phyloP scores from a whole-genome alignment of 179 eudicot species.

The Spinacia oleracea region DNA sequence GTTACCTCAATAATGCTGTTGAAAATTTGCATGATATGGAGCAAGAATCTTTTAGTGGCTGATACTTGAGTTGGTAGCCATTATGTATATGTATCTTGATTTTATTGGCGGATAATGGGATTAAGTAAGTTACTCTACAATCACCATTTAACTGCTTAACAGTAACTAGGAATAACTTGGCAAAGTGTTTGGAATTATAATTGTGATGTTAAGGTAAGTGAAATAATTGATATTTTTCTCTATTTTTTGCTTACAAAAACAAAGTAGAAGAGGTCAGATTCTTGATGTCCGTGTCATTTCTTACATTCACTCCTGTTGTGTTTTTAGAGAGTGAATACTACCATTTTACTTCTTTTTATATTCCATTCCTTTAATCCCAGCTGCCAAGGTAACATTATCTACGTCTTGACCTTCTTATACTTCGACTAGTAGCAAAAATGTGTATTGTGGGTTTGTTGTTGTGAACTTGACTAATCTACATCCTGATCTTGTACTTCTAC shows the following conservation, averaged over 20 bases:
- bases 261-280: background rate
- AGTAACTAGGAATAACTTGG: background rate
- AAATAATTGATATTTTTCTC: background rate
- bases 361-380: background rate
- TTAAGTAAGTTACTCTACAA: background rate
- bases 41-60: background rate
- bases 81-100: background rate
- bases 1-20: background rate
- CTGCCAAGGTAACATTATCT: background rate
- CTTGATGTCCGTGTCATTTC: background rate
- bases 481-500: background rate
- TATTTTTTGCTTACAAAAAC: background rate
- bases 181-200: background rate
- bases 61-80: background rate
- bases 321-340: background rate
- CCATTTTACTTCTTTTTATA: background rate
- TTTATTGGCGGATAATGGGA: background rate
- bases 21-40: background rate
- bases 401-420: slow-evolving; percentile 3
- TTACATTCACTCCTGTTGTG: background rate
- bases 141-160: background rate
- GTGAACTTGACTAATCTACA: background rate
- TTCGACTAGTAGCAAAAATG: background rate
- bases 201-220: background rate
- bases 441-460: background rate